A percentile compares a stretch with the other conserved stretches of the same genome.
These are phyloP conservation scores for Saksenaea oblongispora DNA, from an alignment of 371 early-diverging fungal genomes.

Conservation along the genomic window DNA sequence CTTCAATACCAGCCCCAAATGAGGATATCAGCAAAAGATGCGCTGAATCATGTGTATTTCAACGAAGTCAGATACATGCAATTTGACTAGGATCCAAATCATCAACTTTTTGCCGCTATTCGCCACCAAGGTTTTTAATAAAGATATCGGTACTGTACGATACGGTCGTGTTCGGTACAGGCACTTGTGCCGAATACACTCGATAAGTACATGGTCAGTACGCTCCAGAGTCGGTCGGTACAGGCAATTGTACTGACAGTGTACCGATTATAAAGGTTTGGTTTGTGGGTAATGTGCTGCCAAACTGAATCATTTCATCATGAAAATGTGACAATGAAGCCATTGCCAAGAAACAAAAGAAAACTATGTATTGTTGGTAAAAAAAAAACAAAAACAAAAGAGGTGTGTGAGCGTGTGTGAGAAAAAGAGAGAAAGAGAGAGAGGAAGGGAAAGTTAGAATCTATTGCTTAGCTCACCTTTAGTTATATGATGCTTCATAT, in stretches of 20 bases:
- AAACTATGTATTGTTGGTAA: no score
- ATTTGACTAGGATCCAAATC: constrained; percentile 13
- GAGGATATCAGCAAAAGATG: constrained; percentile 86
- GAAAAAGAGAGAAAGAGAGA: no score
- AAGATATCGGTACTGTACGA: constrained; percentile 7
- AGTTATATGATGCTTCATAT: no score
- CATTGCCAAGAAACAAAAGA: no score
- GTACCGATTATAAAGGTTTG: background rate
- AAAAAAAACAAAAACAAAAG: no score
- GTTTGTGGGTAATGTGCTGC: background rate
- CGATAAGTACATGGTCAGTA: background rate
- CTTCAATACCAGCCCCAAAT: constrained; percentile 83
- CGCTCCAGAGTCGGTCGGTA: background rate
- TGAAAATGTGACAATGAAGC: background rate
- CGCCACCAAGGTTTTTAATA: background rate
- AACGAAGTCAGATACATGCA: constrained; percentile 54
- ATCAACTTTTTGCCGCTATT: background rate
- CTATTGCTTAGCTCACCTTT: no score
- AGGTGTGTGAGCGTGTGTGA: no score
- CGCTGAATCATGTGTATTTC: constrained; percentile 83
- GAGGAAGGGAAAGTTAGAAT: no score
- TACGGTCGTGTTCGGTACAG: background rate
- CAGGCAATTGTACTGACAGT: background rate
- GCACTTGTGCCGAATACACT: background rate
- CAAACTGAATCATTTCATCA: background rate